A percentile compares a stretch with the other conserved stretches of the same genome.
phyloP scores from a whole-genome alignment of 2,329 filamentous ascomycete species.

The Aspergillus floridensis region DNA sequence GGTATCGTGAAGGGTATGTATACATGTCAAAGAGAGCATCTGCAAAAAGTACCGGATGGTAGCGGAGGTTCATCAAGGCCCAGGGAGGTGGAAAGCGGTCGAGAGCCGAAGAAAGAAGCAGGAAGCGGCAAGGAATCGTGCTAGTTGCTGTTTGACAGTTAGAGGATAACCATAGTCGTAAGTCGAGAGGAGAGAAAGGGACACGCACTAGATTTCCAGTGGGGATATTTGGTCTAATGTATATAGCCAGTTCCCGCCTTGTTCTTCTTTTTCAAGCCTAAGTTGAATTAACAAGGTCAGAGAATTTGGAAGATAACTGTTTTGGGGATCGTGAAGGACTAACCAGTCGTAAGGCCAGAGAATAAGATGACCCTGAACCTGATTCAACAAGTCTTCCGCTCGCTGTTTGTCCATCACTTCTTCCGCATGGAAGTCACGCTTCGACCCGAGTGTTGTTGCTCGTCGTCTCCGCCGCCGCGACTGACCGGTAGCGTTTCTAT shows the following conservation, averaged over 20 bases:
- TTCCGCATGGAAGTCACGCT: conserved; percentile 56
- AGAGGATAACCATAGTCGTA: conserved; percentile 9
- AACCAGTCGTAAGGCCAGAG: conserved; percentile 92
- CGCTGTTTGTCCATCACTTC: conserved; percentile 73
- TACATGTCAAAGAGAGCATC: neutral
- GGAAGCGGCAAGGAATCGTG: neutral
- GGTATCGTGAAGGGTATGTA: neutral
- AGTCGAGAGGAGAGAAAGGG: neutral
- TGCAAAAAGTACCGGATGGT: neutral
- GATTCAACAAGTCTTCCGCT: conserved; percentile 74
- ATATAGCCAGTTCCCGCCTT: conserved; percentile 93
- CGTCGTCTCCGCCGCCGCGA: conserved; percentile 42
- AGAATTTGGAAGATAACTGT: neutral
- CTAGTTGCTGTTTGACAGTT: conserved; percentile 30
- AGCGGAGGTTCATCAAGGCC: neutral
- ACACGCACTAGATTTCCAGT: conserved; percentile 77
- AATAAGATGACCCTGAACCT: conserved; percentile 86
- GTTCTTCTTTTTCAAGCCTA: conserved; percentile 81
- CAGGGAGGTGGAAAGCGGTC: neutral
- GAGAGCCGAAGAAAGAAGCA: neutral
- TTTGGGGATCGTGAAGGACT: conserved; percentile 19
- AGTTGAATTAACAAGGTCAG: neutral
- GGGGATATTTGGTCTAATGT: conserved; percentile 94
- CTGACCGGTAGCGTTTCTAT: conserved; percentile 36
- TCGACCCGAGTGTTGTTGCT: conserved; percentile 47